Percentiles rank a stretch among this genome's conserved stretches.
phyloP scores from a whole-genome alignment of 805 yeast genomes.

The Ogataea ganodermae region DNA sequence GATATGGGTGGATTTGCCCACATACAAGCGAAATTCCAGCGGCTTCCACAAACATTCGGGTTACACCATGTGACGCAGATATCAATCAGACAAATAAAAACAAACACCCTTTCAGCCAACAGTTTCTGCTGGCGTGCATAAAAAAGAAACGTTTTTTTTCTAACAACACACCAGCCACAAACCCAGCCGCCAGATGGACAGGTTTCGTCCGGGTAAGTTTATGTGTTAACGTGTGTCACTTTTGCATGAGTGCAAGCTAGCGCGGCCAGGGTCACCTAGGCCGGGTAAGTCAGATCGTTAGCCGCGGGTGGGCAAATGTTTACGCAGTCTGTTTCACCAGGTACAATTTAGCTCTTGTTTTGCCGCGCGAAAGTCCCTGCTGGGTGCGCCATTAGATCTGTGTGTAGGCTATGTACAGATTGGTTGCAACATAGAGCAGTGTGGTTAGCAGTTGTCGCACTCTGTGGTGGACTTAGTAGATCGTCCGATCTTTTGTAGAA shows the following conservation, averaged over 20 bases:
- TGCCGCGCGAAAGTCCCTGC: too few relatives aligned
- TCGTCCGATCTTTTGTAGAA: too few relatives aligned
- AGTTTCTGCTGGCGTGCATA: conserved; percentile 5
- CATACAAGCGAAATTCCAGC: neutral
- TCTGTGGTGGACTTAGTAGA: too few relatives aligned
- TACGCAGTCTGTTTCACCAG: too few relatives aligned
- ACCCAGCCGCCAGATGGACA: neutral
- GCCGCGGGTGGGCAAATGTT: too few relatives aligned
- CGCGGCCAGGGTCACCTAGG: neutral
- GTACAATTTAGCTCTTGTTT: too few relatives aligned
- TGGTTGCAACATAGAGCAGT: too few relatives aligned
- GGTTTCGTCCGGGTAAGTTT: neutral
- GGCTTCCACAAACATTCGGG: neutral
- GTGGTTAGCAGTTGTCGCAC: too few relatives aligned
- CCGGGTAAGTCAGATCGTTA: too few relatives aligned
- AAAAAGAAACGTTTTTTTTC: conserved; percentile 5
- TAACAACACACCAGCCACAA: conserved; percentile 1
- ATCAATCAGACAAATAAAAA: conserved; percentile 3
- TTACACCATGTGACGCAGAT: neutral
- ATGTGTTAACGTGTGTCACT: conserved; percentile 1
- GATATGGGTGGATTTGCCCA: too few relatives aligned
- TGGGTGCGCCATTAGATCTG: too few relatives aligned
- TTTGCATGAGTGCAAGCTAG: neutral
- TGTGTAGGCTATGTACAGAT: too few relatives aligned
- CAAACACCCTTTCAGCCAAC: neutral